Percentiles rank a stretch among this genome's conserved stretches.
Conservation (phyloP, 2,329 filamentous ascomycete species). For the Leptographium wingfieldii region DNA sequence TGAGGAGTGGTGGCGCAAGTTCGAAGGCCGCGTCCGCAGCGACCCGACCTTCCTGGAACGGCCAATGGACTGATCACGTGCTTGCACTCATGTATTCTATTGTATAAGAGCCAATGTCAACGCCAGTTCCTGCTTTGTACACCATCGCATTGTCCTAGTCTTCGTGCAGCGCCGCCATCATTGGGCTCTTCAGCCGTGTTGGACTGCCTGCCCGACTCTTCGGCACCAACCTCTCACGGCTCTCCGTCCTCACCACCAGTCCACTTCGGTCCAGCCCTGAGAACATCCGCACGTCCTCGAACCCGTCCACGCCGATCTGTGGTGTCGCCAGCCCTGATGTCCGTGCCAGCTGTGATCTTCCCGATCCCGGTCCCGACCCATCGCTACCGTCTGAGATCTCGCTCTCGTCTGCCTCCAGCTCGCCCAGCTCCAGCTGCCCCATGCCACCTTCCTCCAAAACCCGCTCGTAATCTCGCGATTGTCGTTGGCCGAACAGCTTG, state of each 20-base stretch:
- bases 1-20: slow-evolving; percentile 96
- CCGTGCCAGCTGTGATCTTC: slow-evolving; percentile 17
- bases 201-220: slow-evolving; percentile 45
- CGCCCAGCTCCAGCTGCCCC: slow-evolving; percentile 59
- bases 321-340: slow-evolving; percentile 58
- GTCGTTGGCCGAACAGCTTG: slow-evolving; percentile 51
- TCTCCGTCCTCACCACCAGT: slow-evolving; percentile 71
- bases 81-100: background rate
- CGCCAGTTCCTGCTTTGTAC: background rate
- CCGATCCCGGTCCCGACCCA: background rate
- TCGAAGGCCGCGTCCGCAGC: slow-evolving; percentile 71
- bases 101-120: too few relatives aligned
- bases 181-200: slow-evolving; percentile 45
- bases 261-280: slow-evolving; percentile 54
- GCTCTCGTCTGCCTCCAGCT: slow-evolving; percentile 48
- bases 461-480: slow-evolving; percentile 56
- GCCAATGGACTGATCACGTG: slow-evolving; percentile 8
- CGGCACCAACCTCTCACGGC: slow-evolving; percentile 65
- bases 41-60: slow-evolving; percentile 86
- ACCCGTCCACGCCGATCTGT: slow-evolving; percentile 39
- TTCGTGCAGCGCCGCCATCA: slow-evolving; percentile 36
- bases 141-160: slow-evolving; percentile 8
- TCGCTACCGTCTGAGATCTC: slow-evolving; percentile 29
- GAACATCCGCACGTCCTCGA: slow-evolving; percentile 30
- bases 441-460: slow-evolving; percentile 69